Evolutionary conservation across 2,329 filamentous ascomycete species (phyloP).

Genomic region (Cryphonectria nitschkei): DNA sequence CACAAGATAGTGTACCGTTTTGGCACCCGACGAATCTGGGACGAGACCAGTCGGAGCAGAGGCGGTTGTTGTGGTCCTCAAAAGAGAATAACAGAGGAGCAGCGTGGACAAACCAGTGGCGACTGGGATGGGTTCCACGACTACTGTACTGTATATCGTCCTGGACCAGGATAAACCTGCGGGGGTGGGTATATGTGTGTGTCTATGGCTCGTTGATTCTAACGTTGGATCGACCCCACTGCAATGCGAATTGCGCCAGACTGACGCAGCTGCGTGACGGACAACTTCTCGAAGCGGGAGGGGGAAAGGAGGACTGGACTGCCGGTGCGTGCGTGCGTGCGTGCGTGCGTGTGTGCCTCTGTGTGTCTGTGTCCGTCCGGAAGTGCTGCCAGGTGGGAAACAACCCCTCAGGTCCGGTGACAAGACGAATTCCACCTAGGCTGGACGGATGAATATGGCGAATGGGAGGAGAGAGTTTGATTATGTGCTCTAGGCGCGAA

Average conservation of each 20-base stretch:
- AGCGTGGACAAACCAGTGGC: conserved; percentile 9
- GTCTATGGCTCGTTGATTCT: conserved; percentile 16
- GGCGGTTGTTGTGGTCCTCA: conserved; percentile 34
- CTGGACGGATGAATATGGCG: not conserved
- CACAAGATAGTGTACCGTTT: conserved; percentile 35
- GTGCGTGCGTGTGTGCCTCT: not conserved
- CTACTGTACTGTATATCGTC: conserved; percentile 8
- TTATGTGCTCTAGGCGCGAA: not conserved
- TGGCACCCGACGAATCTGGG: conserved; percentile 50
- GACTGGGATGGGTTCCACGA: conserved; percentile 23
- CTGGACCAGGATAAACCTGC: conserved; percentile 9
- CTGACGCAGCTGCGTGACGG: conserved; percentile 6
- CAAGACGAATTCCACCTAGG: not conserved
- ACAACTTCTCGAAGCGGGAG: not conserved
- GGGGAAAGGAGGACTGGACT: not conserved
- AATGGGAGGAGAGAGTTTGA: not conserved
- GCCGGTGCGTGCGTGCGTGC: not conserved
- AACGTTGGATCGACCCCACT: not conserved
- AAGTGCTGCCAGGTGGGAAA: not conserved
- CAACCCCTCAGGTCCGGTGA: conserved; percentile 4
- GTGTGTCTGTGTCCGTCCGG: not conserved
- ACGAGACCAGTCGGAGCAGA: conserved; percentile 50
- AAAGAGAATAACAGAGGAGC: conserved; percentile 9
- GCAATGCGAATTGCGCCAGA: conserved; percentile 1
- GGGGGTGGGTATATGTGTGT: conserved; percentile 1